A percentile compares a stretch with the other conserved stretches of the same genome.
Conservation (phyloP, 208 protist genomes). For the Leishmania lainsoni region DNA sequence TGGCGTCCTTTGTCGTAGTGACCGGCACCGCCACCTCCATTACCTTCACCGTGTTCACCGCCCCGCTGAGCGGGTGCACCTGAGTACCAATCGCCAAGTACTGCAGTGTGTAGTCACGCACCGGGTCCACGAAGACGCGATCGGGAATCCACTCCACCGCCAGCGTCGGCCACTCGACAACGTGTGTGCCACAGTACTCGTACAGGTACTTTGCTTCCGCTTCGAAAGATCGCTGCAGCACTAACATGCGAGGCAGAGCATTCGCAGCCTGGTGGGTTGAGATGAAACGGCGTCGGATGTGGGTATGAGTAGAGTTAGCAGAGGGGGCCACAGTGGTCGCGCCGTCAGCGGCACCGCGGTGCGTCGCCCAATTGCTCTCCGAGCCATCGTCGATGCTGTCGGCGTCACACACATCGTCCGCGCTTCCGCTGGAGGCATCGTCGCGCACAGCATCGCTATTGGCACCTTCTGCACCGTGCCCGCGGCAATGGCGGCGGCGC, state of each 20-base stretch:
- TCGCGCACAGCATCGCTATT: neutral
- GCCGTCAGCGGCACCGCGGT: neutral
- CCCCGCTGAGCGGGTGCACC: constrained; percentile 24
- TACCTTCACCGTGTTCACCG: constrained; percentile 45
- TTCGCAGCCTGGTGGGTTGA: constrained; percentile 12
- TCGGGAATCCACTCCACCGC: constrained; percentile 68
- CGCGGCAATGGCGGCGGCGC: neutral
- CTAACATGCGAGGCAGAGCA: constrained; percentile 39
- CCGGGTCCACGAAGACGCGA: constrained; percentile 38
- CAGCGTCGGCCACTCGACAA: constrained; percentile 62
- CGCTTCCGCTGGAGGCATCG: neutral
- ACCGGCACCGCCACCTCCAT: constrained; percentile 61
- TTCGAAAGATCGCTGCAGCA: constrained; percentile 54
- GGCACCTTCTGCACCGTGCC: neutral
- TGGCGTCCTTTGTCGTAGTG: constrained; percentile 23
- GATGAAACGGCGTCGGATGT: constrained; percentile 1
- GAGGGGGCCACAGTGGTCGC: neutral
- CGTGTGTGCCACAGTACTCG: constrained; percentile 48
- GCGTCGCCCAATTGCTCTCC: neutral
- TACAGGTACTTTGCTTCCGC: constrained; percentile 39
- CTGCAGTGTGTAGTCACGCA: constrained; percentile 64
- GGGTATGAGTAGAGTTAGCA: neutral
- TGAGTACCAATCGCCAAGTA: constrained; percentile 61
- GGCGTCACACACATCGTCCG: neutral
- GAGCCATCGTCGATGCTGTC: neutral